These are phyloP conservation scores for Aspergillus candidus DNA, from an alignment of 2,329 filamentous ascomycete genomes.

Conservation along the genomic window DNA sequence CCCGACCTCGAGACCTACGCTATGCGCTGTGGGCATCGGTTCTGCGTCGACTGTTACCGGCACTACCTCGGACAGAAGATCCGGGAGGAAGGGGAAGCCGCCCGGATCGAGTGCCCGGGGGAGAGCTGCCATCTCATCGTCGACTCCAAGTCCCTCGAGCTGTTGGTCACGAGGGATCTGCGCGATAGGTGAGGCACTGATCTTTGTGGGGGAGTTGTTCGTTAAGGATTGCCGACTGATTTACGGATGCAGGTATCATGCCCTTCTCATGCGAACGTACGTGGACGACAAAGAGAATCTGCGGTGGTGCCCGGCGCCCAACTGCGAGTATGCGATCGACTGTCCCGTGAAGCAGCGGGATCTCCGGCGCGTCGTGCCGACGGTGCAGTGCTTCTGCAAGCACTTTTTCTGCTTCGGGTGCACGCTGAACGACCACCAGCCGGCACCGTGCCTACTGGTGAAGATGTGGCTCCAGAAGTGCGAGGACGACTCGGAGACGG, in stretches of 20 bases:
- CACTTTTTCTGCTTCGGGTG: conserved; percentile 95
- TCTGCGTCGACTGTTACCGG: conserved; percentile 85
- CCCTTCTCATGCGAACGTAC: conserved; percentile 85
- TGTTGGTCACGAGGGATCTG: conserved; percentile 59
- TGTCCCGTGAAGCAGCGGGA: conserved; percentile 85
- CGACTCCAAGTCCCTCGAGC: conserved; percentile 77
- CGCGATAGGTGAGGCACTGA: conserved; percentile 45
- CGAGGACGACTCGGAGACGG: conserved; percentile 94
- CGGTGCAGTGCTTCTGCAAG: conserved; percentile 77
- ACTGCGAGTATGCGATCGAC: conserved; percentile 88
- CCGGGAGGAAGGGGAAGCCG: conserved; percentile 88
- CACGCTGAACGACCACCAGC: conserved; percentile 81
- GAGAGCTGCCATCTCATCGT: conserved; percentile 85
- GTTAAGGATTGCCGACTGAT: conserved; percentile 8
- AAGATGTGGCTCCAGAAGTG: conserved; percentile 98
- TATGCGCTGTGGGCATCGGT: conserved; percentile 90
- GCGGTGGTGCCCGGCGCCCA: conserved; percentile 97
- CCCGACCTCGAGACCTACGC: conserved; percentile 74
- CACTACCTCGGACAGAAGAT: conserved; percentile 94
- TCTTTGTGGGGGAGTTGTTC: neutral
- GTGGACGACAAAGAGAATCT: conserved; percentile 94
- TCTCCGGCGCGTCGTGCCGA: conserved; percentile 76
- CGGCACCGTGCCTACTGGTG: conserved; percentile 82
- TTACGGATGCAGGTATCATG: conserved; percentile 60
- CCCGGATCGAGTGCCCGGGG: conserved; percentile 86